These are phyloP conservation scores for Antrodiella citrinella DNA, from an alignment of 768 basidiomycete genomes.

Conservation along the genomic window DNA sequence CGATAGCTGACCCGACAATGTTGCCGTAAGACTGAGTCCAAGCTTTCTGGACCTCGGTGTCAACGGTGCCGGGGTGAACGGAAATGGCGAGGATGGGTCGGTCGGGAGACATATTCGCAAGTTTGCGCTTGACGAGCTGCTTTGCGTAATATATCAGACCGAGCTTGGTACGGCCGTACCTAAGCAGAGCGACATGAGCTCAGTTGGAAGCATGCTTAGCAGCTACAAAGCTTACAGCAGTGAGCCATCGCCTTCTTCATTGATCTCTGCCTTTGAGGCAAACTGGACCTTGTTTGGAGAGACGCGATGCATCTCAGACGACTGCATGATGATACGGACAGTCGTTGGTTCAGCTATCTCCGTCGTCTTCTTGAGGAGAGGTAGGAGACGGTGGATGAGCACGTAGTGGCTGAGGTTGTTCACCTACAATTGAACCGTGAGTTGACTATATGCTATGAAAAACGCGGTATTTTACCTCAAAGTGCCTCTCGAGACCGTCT, in stretches of 20 bases:
- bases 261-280: slow-evolving; percentile 20
- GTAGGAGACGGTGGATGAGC: slow-evolving; percentile 19
- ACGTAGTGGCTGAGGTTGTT: slow-evolving; percentile 22
- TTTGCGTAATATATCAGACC: slow-evolving; percentile 19
- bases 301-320: slow-evolving; percentile 20
- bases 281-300: slow-evolving; percentile 16
- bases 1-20: slow-evolving; percentile 15
- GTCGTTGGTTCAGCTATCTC: slow-evolving; percentile 13
- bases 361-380: slow-evolving; percentile 21
- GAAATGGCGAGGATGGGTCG: slow-evolving; percentile 19
- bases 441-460: not conserved
- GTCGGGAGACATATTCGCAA: slow-evolving; percentile 7
- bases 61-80: slow-evolving; percentile 23
- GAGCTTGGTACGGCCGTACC: slow-evolving; percentile 21
- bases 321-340: slow-evolving; percentile 23
- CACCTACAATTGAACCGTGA: slow-evolving; percentile 11
- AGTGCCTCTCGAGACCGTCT: slow-evolving; percentile 21
- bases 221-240: slow-evolving; percentile 10
- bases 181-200: not conserved
- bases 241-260: slow-evolving; percentile 15
- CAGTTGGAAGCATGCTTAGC: not conserved
- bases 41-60: slow-evolving; percentile 20
- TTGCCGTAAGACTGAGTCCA: slow-evolving; percentile 20
- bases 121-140: slow-evolving; percentile 17
- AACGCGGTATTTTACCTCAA: slow-evolving; percentile 10